A percentile compares a stretch with the other conserved stretches of the same genome.
These are phyloP conservation scores for Erodium trifolium DNA, from an alignment of 441 rosid species.

Conservation along the genomic window DNA sequence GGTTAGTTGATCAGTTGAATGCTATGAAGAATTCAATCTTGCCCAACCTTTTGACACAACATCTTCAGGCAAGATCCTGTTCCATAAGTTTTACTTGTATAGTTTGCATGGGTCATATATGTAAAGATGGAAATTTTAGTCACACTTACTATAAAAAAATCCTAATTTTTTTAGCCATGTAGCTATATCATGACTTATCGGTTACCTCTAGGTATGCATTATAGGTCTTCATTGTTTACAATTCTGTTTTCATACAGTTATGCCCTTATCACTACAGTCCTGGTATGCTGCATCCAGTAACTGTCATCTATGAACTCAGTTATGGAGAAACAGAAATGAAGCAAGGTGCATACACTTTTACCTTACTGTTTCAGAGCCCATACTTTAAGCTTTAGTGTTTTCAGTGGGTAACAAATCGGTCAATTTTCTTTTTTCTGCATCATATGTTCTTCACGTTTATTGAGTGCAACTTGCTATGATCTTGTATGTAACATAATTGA, in stretches of 20 bases:
- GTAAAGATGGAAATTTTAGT: background rate
- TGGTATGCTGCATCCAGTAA: constrained; percentile 67
- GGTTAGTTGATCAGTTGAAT: constrained; percentile 61
- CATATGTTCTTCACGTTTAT: background rate
- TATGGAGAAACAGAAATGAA: constrained; percentile 86
- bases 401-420: background rate
- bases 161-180: background rate
- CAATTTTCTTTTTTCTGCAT: background rate
- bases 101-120: background rate
- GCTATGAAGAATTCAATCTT: constrained; percentile 48
- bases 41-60: constrained; percentile 45
- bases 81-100: background rate
- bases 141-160: background rate
- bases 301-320: constrained; percentile 69
- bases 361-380: background rate
- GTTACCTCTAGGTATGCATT: background rate
- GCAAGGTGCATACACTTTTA: constrained; percentile 45
- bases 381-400: background rate
- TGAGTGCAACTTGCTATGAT: background rate
- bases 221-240: background rate
- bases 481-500: background rate
- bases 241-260: constrained; percentile 41
- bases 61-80: constrained; percentile 42
- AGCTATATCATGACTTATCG: background rate
- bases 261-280: constrained; percentile 60